These are phyloP conservation scores for Apiotrichum gamsii DNA, from an alignment of 1,284 basidiomycete species.

Conservation along the genomic window DNA sequence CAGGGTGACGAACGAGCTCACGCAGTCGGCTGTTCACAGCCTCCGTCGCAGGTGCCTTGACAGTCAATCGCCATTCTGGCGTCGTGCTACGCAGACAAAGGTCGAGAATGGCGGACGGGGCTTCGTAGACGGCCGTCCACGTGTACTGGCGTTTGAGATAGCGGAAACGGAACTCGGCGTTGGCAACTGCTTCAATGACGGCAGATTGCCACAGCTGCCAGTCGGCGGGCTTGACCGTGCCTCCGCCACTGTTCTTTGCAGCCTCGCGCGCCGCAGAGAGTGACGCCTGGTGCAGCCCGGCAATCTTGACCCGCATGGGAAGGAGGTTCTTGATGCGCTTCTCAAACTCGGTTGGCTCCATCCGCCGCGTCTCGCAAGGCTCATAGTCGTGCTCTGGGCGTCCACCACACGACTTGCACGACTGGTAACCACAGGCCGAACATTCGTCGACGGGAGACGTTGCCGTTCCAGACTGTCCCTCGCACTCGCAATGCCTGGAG, in stretches of 20 bases:
- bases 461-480: constrained; percentile 75
- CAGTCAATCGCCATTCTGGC: constrained; percentile 81
- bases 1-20: constrained; percentile 63
- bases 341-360: constrained; percentile 66
- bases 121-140: constrained; percentile 77
- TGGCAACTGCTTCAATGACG: constrained; percentile 57
- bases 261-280: constrained; percentile 41
- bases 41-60: constrained; percentile 59
- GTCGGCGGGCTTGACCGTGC: constrained; percentile 45
- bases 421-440: constrained; percentile 66
- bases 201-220: constrained; percentile 67
- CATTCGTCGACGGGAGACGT: constrained; percentile 65
- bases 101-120: constrained; percentile 64
- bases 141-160: constrained; percentile 78
- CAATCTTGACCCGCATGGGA: constrained; percentile 75
- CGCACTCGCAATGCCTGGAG: constrained; percentile 76
- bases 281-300: constrained; percentile 53
- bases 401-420: constrained; percentile 79
- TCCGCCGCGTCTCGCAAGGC: constrained; percentile 28
- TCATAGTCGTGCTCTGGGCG: constrained; percentile 76
- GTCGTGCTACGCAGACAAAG: constrained; percentile 67
- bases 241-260: constrained; percentile 20
- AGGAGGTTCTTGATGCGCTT: constrained; percentile 69
- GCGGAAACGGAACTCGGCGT: constrained; percentile 70
- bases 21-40: constrained; percentile 77